A percentile compares a stretch with the other conserved stretches of the same genome.
phyloP scores from a whole-genome alignment of 768 basidiomycete genomes.

The Suillus cothurnatus region DNA sequence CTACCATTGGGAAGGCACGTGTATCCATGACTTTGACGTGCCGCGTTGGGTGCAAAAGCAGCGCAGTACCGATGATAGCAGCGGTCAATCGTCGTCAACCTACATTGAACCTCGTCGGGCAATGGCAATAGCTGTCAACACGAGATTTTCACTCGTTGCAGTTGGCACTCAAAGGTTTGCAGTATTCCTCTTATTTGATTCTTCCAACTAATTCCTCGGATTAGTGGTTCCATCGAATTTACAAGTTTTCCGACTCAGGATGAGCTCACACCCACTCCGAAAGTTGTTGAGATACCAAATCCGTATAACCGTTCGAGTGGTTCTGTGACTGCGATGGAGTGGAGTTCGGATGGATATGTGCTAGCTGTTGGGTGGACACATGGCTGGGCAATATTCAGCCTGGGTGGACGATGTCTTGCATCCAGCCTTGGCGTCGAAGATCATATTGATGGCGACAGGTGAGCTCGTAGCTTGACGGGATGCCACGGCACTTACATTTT shows the following conservation, averaged over 20 bases:
- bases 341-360: conserved; percentile 96
- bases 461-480: conserved; percentile 13
- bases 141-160: conserved; percentile 80
- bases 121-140: conserved; percentile 67
- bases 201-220: conserved; percentile 5
- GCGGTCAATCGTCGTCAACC: conserved; percentile 30
- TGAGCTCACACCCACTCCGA: conserved; percentile 57
- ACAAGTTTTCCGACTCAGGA: conserved; percentile 69
- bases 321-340: conserved; percentile 69
- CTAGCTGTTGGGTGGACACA: conserved; percentile 89
- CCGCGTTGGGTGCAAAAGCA: conserved; percentile 84
- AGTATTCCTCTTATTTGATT: conserved; percentile 10
- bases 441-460: conserved; percentile 54
- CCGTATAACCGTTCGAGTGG: conserved; percentile 61
- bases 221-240: conserved; percentile 67
- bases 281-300: conserved; percentile 63
- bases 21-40: conserved; percentile 72
- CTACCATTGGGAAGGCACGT: conserved; percentile 70
- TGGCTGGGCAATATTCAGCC: conserved; percentile 91
- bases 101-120: conserved; percentile 73
- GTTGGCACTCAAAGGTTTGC: conserved; percentile 71
- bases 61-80: conserved; percentile 52
- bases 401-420: conserved; percentile 84
- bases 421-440: conserved; percentile 76
- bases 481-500: conserved; percentile 18